phyloP scores from a whole-genome alignment of 1,284 basidiomycete species.

The Ganoderma meredithae region DNA sequence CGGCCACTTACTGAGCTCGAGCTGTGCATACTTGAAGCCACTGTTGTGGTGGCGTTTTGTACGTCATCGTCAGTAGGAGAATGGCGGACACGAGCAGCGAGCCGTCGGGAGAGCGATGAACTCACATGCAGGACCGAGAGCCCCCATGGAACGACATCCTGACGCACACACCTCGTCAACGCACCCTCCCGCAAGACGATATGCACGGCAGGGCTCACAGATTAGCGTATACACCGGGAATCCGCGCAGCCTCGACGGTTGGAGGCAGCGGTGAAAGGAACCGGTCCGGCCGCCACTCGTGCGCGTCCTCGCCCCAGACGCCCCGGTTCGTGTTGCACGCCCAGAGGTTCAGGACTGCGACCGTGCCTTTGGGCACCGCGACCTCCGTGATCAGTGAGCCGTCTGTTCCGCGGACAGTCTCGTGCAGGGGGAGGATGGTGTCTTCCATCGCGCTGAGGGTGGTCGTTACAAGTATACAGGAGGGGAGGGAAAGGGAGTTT shows the following conservation, averaged over 20 bases:
- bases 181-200: too few species aligned
- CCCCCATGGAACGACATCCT: conserved; percentile 17
- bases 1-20: conserved; percentile 2
- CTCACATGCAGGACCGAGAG: conserved; percentile 9
- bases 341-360: conserved; percentile 53
- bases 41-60: too few species aligned
- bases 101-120: not conserved
- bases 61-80: not conserved
- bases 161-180: not conserved
- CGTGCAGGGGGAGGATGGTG: conserved; percentile 35
- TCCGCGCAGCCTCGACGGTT: conserved; percentile 31
- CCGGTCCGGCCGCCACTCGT: conserved; percentile 53
- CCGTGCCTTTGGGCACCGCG: conserved; percentile 53
- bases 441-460: conserved; percentile 30
- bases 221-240: conserved; percentile 38
- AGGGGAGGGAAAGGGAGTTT: not conserved
- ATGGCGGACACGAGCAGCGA: not conserved
- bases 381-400: conserved; percentile 49
- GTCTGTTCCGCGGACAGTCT: conserved; percentile 33
- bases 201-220: too few species aligned
- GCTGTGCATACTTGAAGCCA: conserved; percentile 12
- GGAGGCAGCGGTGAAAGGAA: conserved; percentile 39
- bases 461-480: too few species aligned
- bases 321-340: conserved; percentile 53
- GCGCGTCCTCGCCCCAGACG: conserved; percentile 64